phyloP scores from a whole-genome alignment of 768 basidiomycete species.

The Suillus luteus region DNA sequence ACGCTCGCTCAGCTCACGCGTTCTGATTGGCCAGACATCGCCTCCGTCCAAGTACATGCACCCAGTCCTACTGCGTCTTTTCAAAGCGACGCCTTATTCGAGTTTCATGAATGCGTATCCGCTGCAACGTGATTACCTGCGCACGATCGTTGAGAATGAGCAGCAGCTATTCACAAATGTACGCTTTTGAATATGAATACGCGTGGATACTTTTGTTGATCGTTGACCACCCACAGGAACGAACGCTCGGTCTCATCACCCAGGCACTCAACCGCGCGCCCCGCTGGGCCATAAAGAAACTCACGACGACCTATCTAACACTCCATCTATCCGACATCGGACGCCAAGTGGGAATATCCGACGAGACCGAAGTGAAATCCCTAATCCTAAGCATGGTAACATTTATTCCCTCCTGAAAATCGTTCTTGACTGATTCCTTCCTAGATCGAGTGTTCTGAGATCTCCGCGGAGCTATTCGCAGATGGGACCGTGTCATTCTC shows the following conservation, averaged over 20 bases:
- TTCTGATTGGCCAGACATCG: slow-evolving; percentile 38
- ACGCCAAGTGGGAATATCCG: slow-evolving; percentile 42
- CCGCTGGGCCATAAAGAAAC: slow-evolving; percentile 75
- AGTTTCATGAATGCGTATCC: slow-evolving; percentile 70
- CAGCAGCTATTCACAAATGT: slow-evolving; percentile 54
- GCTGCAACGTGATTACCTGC: slow-evolving; percentile 46
- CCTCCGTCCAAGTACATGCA: slow-evolving; percentile 78
- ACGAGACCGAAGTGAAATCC: slow-evolving; percentile 54
- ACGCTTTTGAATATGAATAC: not conserved
- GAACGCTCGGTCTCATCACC: slow-evolving; percentile 67
- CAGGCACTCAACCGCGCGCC: slow-evolving; percentile 72
- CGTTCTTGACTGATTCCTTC: slow-evolving; percentile 4
- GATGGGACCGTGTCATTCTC: slow-evolving; percentile 76
- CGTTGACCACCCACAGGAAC: slow-evolving; percentile 49
- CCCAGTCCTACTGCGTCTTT: slow-evolving; percentile 51
- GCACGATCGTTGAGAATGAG: slow-evolving; percentile 56
- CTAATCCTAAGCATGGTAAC: slow-evolving; percentile 76
- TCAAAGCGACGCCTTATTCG: slow-evolving; percentile 70
- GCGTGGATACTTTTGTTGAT: slow-evolving; percentile 1
- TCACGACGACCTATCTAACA: slow-evolving; percentile 82
- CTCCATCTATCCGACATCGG: slow-evolving; percentile 75
- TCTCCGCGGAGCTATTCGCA: slow-evolving; percentile 66
- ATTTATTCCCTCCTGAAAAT: not conserved
- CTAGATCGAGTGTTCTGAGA: slow-evolving; percentile 72
- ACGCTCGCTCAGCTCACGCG: slow-evolving; percentile 6